Conservation (phyloP, 73 alveolate species). For the Tetrahymena borealis region DNA sequence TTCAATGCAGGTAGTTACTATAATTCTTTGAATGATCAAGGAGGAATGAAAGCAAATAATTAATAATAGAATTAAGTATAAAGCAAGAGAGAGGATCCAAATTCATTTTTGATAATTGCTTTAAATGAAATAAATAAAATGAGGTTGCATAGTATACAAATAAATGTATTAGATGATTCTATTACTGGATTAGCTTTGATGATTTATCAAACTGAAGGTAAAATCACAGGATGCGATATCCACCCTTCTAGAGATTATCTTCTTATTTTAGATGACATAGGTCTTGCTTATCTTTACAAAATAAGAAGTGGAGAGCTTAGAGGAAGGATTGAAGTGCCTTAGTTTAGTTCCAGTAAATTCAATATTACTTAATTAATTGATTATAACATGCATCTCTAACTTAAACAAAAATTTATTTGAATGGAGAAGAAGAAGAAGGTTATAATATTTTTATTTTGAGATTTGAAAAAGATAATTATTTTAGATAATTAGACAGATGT, state of each 20-base stretch:
- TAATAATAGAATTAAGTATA: background rate
- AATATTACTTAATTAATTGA: too few relatives aligned
- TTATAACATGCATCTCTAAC: too few relatives aligned
- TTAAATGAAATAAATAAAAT: background rate
- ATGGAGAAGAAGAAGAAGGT: too few relatives aligned
- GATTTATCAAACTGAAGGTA: conserved; percentile 35
- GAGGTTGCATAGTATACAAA: background rate
- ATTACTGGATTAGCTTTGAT: background rate
- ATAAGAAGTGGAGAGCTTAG: conserved; percentile 63
- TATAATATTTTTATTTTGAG: too few relatives aligned
- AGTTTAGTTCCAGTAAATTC: conserved; percentile 38
- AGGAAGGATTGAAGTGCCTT: conserved; percentile 51
- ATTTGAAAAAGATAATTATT: too few relatives aligned
- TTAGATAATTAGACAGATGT: too few relatives aligned
- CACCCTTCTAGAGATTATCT: conserved; percentile 59
- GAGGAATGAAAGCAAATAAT: background rate
- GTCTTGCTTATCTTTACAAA: conserved; percentile 41
- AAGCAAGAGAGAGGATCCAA: background rate
- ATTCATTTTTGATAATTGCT: background rate
- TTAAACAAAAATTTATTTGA: too few relatives aligned
- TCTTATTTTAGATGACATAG: conserved; percentile 35
- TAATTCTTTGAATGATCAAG: background rate
- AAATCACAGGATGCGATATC: conserved; percentile 49
- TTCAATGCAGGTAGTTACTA: background rate
- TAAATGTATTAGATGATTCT: background rate